phyloP scores from a whole-genome alignment of 306 rosid species.

The Crataegus laevigata region DNA sequence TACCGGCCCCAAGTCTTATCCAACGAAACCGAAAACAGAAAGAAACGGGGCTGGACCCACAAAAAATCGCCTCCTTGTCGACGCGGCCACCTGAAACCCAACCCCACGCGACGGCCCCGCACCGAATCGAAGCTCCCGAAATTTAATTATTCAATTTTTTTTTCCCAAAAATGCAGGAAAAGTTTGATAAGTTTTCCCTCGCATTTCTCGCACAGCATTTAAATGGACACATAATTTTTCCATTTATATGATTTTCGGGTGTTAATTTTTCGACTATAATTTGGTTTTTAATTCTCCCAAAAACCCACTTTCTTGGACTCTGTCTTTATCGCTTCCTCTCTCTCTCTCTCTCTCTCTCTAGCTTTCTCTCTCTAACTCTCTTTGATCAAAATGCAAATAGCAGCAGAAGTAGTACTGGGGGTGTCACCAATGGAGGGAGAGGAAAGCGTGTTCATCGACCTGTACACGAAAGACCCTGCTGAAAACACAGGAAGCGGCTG shows the following conservation, averaged over 20 bases:
- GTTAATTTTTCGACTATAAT: neutral
- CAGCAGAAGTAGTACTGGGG: neutral
- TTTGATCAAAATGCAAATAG: slow-evolving; percentile 4
- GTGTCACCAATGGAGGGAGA: slow-evolving; percentile 27
- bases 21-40: neutral
- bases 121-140: neutral
- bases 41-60: neutral
- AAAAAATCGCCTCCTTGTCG: neutral
- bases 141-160: neutral
- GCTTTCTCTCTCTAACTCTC: neutral
- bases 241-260: neutral
- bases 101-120: neutral
- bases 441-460: neutral
- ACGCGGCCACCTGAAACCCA: neutral
- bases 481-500: neutral
- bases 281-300: neutral
- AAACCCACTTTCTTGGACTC: slow-evolving; percentile 14
- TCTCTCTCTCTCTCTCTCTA: slow-evolving; percentile 7
- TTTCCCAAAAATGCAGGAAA: slow-evolving; percentile 4
- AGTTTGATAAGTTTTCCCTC: slow-evolving; percentile 7
- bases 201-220: slow-evolving; percentile 12
- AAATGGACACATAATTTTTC: neutral
- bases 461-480: neutral
- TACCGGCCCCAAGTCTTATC: neutral
- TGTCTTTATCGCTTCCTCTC: neutral